phyloP scores from a whole-genome alignment of 1,139 yeast genomes.

The Pichia sp. region DNA sequence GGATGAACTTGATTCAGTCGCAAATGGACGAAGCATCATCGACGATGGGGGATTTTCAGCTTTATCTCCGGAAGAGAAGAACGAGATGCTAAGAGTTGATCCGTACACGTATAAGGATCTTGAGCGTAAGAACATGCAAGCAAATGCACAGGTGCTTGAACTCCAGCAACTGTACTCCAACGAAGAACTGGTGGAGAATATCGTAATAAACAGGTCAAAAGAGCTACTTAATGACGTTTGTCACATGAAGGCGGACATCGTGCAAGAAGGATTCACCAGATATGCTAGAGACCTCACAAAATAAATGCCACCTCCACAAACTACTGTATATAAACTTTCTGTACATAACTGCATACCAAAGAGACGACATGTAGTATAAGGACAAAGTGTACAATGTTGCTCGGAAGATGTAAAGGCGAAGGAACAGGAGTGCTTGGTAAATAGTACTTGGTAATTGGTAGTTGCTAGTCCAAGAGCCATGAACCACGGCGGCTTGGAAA shows the following conservation, averaged over 20 bases:
- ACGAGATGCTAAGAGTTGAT: slow-evolving; percentile 30
- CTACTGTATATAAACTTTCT: too few species aligned
- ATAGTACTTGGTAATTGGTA: too few species aligned
- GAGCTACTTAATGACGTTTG: slow-evolving; percentile 32
- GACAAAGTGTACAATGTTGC: too few species aligned
- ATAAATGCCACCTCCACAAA: too few species aligned
- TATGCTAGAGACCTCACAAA: slow-evolving; percentile 7
- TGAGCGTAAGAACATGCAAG: slow-evolving; percentile 23
- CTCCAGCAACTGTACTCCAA: slow-evolving; percentile 32
- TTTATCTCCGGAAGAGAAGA: slow-evolving; percentile 17
- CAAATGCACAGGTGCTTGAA: slow-evolving; percentile 24
- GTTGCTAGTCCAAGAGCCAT: too few species aligned
- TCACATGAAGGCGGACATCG: slow-evolving; percentile 21
- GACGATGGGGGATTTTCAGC: slow-evolving; percentile 14
- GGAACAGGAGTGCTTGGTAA: too few species aligned
- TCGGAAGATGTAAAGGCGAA: too few species aligned
- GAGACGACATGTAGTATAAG: too few species aligned
- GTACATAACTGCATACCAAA: too few species aligned
- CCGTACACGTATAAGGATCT: slow-evolving; percentile 40
- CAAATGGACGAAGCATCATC: slow-evolving; percentile 13
- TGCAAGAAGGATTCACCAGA: slow-evolving; percentile 12
- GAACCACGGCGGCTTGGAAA: too few species aligned
- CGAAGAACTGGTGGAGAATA: slow-evolving; percentile 34
- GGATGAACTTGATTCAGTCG: slow-evolving; percentile 24
- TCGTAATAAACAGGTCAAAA: slow-evolving; percentile 31